Evolutionary conservation across 2,329 filamentous ascomycete species (phyloP), one percentile per base, ranked within the genome.

Genomic region (Microcyclospora pomicola): DNA sequence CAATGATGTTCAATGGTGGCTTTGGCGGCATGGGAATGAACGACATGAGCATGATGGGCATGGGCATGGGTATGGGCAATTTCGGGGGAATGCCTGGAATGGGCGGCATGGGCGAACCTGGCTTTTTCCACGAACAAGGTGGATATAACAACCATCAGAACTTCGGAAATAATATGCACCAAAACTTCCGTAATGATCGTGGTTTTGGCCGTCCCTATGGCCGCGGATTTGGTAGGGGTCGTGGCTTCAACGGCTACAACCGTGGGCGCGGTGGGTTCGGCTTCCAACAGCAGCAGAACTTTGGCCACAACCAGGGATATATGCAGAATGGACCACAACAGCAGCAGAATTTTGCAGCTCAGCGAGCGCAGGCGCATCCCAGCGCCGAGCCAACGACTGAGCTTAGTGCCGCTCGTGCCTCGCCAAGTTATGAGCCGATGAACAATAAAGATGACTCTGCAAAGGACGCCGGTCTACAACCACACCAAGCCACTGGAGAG

Each of bases 1-100:
- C 81, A 59, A 78, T 73, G 71, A 83, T 86, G 79, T 84, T 76
- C 67, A 42, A 40, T 27, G 47, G 44, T 34, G 46, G 44, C 59
- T 84, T 80, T 61, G 73, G 74, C 65, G 82, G 81, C 12, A 15
- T 73, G 70, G 73, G 77, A 69, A 80, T 82, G 76, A 80, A 73
- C 45, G 57, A 54, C 62, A 83, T 88, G 81, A 72, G 74, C 31
- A 53, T 53, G 51, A 54, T 57, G 71, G 65, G 64, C 39, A 76
- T 67, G 75, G 77, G 77, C 76, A 75, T 66, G 74, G 75, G 63
- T 13, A 41, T 42, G 36, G 47, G 44, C 73, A 76, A 79, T 76
- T 66, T 66, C 58, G 59, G 56, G 51, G 80, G 80, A 77, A 84
- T 84, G 73, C 35, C 35, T 73, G 76, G 79, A 76, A 65, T 66